These are phyloP conservation scores for Torulaspora maleeae DNA, from an alignment of 805 yeast genomes.

Conservation along the genomic window DNA sequence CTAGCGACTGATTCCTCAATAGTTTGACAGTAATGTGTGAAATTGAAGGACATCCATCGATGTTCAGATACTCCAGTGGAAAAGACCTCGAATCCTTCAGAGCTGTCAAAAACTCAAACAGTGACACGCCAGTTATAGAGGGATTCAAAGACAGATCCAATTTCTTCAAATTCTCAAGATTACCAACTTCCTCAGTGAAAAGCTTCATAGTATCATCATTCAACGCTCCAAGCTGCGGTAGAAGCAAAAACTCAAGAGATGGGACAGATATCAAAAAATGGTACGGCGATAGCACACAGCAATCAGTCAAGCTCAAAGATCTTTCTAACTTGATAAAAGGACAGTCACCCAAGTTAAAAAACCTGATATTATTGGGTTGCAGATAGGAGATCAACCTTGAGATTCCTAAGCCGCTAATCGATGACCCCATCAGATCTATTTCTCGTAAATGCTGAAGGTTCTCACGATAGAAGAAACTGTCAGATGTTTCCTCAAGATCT, in stretches of 20 bases:
- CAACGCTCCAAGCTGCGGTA: slow-evolving; percentile 28
- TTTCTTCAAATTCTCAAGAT: slow-evolving; percentile 15
- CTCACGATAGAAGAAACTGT: slow-evolving; percentile 10
- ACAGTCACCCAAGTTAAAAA: slow-evolving; percentile 31
- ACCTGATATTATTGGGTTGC: slow-evolving; percentile 9
- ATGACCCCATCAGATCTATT: slow-evolving; percentile 31
- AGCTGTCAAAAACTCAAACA: slow-evolving; percentile 26
- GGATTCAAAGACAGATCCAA: slow-evolving; percentile 33
- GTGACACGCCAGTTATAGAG: slow-evolving; percentile 30
- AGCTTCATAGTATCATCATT: slow-evolving; percentile 19
- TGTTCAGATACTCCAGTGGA: slow-evolving; percentile 21
- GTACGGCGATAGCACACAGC: slow-evolving; percentile 14
- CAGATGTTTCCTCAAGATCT: slow-evolving; percentile 16
- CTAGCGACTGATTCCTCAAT: slow-evolving; percentile 22
- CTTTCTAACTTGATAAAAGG: slow-evolving; percentile 18
- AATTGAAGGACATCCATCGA: slow-evolving; percentile 30
- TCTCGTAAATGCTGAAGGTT: slow-evolving; percentile 20
- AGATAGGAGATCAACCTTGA: slow-evolving; percentile 15
- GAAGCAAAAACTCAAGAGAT: slow-evolving; percentile 20
- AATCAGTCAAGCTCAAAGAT: slow-evolving; percentile 5
- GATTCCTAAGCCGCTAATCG: slow-evolving; percentile 28
- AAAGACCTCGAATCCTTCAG: slow-evolving; percentile 14
- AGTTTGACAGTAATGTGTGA: slow-evolving; percentile 29
- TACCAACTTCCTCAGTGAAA: slow-evolving; percentile 14
- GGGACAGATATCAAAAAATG: slow-evolving; percentile 14